Conservation (phyloP, 169 alveolate genomes). For the Besnoitia besnoiti region DNA sequence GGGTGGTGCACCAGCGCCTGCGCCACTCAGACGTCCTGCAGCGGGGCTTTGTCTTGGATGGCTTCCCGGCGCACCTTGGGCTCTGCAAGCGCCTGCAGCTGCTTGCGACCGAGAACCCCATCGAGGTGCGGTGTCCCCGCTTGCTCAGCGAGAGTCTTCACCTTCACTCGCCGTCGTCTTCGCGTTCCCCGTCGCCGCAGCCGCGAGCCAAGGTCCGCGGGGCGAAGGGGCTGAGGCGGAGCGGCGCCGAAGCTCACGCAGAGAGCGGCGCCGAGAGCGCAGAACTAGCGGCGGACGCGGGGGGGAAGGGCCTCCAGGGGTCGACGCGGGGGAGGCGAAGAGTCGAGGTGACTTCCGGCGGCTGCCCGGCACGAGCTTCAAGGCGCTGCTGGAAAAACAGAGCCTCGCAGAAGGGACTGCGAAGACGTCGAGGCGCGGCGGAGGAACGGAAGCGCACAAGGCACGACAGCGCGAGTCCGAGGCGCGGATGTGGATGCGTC, state of each 20-base stretch:
- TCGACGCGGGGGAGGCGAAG: neutral
- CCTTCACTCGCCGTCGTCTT: neutral
- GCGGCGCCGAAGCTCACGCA: neutral
- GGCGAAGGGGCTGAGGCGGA: neutral
- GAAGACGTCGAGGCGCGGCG: neutral
- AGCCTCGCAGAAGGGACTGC: neutral
- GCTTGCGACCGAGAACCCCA: neutral
- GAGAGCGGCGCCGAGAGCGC: neutral
- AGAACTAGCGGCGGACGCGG: neutral
- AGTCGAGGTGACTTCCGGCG: neutral
- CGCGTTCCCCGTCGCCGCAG: neutral
- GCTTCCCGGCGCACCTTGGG: neutral
- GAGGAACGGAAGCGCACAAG: neutral
- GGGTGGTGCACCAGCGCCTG: slow-evolving; percentile 33
- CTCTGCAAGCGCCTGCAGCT: slow-evolving; percentile 6
- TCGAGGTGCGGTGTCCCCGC: neutral
- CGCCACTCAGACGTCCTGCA: slow-evolving; percentile 3
- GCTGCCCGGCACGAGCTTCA: neutral
- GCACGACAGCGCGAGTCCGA: neutral
- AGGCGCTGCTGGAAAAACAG: neutral
- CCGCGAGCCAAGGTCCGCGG: neutral
- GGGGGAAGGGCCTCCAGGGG: neutral
- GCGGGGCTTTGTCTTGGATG: neutral
- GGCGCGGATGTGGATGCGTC: neutral
- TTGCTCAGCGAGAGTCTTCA: neutral